These are phyloP conservation scores for Oryza australiensis DNA, from an alignment of 176 grass and related monocot species.

Conservation along the genomic window DNA sequence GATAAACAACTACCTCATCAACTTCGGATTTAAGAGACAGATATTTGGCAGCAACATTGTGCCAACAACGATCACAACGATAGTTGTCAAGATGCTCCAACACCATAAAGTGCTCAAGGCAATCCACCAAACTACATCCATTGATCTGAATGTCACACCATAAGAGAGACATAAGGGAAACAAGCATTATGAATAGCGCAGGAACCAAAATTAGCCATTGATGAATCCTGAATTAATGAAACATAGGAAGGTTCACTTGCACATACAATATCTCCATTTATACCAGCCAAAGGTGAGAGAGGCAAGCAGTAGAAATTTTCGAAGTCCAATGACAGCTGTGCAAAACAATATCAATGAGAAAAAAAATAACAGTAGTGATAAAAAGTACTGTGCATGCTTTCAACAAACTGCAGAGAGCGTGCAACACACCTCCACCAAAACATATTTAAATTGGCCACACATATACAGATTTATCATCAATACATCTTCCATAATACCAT, in stretches of 20 bases:
- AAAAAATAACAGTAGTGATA: conserved; percentile 29
- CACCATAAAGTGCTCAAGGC: conserved; percentile 69
- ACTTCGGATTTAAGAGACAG: conserved; percentile 54
- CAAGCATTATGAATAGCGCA: conserved; percentile 29
- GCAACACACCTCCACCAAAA: not conserved
- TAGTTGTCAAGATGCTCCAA: conserved; percentile 87
- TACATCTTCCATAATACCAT: not conserved
- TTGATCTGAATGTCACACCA: conserved; percentile 51
- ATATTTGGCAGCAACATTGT: conserved; percentile 74
- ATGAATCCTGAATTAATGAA: conserved; percentile 49
- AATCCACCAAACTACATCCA: conserved; percentile 74
- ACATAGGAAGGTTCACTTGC: conserved; percentile 39
- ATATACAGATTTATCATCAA: not conserved
- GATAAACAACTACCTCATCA: conserved; percentile 60
- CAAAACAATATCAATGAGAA: conserved; percentile 28
- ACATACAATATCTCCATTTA: conserved; percentile 88
- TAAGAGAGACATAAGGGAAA: conserved; percentile 30
- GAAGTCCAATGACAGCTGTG: conserved; percentile 80
- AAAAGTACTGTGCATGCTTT: not conserved
- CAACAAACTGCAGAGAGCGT: conserved; percentile 10
- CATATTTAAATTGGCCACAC: conserved; percentile 6
- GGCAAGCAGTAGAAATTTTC: conserved; percentile 84
- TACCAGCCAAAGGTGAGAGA: conserved; percentile 65
- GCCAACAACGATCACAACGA: conserved; percentile 77
- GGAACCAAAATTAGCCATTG: conserved; percentile 18